A percentile compares a stretch with the other conserved stretches of the same genome.
Conservation (phyloP, 257 asterid genomes). For the Thymus mandschuricus region DNA sequence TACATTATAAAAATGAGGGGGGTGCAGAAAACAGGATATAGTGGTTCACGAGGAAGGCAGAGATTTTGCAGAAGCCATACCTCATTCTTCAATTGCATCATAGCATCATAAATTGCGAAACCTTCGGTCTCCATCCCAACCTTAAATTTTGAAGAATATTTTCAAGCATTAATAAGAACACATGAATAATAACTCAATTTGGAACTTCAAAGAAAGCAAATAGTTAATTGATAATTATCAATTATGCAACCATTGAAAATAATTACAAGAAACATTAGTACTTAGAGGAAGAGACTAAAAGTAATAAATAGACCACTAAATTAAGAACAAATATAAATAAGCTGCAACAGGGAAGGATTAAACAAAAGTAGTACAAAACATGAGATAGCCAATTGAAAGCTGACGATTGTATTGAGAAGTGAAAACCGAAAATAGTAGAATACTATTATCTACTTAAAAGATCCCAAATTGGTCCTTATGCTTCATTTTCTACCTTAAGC, state of each 20-base stretch:
- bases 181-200: slow-evolving; percentile 2
- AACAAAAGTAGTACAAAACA: neutral
- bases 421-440: slow-evolving; percentile 9
- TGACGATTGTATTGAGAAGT: slow-evolving; percentile 5
- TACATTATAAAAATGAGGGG: slow-evolving; percentile 3
- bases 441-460: slow-evolving; percentile 8
- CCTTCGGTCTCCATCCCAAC: slow-evolving; percentile 94
- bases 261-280: neutral
- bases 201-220: slow-evolving; percentile 18
- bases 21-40: slow-evolving; percentile 6
- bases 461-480: slow-evolving; percentile 13
- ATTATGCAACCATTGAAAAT: slow-evolving; percentile 12
- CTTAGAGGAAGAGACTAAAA: slow-evolving; percentile 1
- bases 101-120: slow-evolving; percentile 89
- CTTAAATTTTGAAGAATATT: slow-evolving; percentile 37
- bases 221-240: neutral
- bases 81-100: slow-evolving; percentile 93
- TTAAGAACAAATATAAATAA: neutral
- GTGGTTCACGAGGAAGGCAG: slow-evolving; percentile 13
- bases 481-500: slow-evolving; percentile 2
- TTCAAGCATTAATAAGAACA: slow-evolving; percentile 29
- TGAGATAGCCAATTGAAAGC: slow-evolving; percentile 1
- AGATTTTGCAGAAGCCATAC: slow-evolving; percentile 42
- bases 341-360: neutral
- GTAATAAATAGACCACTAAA: slow-evolving; percentile 15